Base-by-base conservation (phyloP, 1,284 basidiomycete genomes). In the Tilletia indica region DNA sequence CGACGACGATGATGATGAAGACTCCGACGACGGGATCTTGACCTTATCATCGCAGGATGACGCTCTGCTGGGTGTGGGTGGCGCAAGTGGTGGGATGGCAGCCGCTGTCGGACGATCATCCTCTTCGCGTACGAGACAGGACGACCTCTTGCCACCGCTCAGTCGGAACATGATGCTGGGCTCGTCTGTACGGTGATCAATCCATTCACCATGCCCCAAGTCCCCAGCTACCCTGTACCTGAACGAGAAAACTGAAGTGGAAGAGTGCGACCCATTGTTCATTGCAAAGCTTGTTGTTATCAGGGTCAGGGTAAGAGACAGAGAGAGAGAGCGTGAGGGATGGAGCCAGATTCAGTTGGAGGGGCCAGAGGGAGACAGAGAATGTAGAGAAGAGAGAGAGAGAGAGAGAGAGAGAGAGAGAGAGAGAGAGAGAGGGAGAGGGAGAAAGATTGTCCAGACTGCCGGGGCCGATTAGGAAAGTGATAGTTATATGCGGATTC, bases 401-500 rank as follows among this genome's bases (percentile, higher is more conserved):
- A 58, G 14, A 34, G 56, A 31, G 56, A 58, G 11, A 25, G 2
- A 58, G 56, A 58, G 56, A 58, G 21, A 4, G 56, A 31, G 56
- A 34, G 51, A 6, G 51, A n/a, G 51, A 54, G 51, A 54, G 51
- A 54, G 51, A 31, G 21, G 12, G 56, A 31, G 21, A 58, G 56
- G 34, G 21, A 12, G 56, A 58, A 12, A 58, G 56, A 58, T 12
- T 58, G 56, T 58, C 56, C 56, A 25, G 25, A 58, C 12, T 58
- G 12, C 5, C 56, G 21, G 21, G 9, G 42, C 6, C 42, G 14
- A 14, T 9, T 8, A 45, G 42, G 42, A 45, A 9, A 45, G 42
- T 45, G 25, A 31, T 31, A 31, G 25, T 31, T 31, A 45, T 45
- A 45, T 14, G 42, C 14, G 6, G 42, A 45, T 9, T 45, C 42